Base-by-base conservation (phyloP, 352 stramenopile genomes). In the Pythium oligandrum region DNA sequence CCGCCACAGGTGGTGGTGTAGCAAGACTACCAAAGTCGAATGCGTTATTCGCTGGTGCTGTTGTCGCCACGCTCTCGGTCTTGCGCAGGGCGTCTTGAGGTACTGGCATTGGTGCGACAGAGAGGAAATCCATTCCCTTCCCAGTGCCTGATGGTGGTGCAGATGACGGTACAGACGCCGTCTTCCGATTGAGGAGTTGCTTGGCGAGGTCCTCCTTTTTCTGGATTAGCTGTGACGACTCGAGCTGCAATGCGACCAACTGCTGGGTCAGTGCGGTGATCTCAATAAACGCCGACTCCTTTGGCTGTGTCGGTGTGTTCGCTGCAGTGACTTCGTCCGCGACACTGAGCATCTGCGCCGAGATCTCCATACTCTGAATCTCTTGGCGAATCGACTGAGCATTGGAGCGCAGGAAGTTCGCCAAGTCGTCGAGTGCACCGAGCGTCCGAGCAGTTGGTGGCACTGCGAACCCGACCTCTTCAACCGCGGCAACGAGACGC, bases 341-440 rank as follows among this genome's bases (percentile, higher is more conserved):
- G 7, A 82, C 69, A 40, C 59, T 77, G 32, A 66, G 64, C 75
- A 87, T 89, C 52, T 82, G 71, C 12, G 66, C 70, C 31, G 73
- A 63, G 57, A 87, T 87, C 63, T 89, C 67, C 49, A 87, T 62
- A 37, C 61, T 84, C 57, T 89, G 78, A 33, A 89, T 83, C 48
- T 89, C 78, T 52, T 86, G 75, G 48, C 76, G 82, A 17, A 73
- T 51, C 0, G 69, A 52, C 37, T 81, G 72, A 9, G 79, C 66
- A 36, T 85, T 71, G 34, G 63, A 70, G 34, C 69, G 61, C 43
- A 89, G 53, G 36, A 87, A 42, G 32, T 73, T 86, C 33, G 57
- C 63, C 32, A 89, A 57, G 37, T 87, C 78, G n/a, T 87, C 71
- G 1, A 89, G 54, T 0, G 71, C 66, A 36, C 83, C 71, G 33